Evolutionary conservation across 176 grass and related monocot genomes (phyloP), one percentile per base, ranked within the genome.

Genomic region (Paspalum vaginatum): DNA sequence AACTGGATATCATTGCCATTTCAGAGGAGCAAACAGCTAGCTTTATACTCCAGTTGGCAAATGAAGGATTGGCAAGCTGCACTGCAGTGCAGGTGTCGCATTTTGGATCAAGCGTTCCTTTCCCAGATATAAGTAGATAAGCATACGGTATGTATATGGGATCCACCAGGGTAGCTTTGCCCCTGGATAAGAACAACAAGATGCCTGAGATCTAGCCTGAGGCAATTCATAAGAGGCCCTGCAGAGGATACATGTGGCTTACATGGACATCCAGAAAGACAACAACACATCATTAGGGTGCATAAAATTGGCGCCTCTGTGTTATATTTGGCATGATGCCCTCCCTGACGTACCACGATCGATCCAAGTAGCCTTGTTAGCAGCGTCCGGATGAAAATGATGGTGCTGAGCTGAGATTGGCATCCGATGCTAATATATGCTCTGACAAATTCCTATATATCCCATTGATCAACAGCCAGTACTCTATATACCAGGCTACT

Each of bases 11-110:
- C 6, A 21, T 17, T 27, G 68, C 68, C 45, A 22, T 68, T 22
- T 48, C 66, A 16, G 43, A 48, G 9, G 12, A 26, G 43, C 66
- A 16, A 10, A 11, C 40, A 21, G 4, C 0, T 0, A 7, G 42
- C 70, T 74, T 74, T 55, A 8, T 12, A n/a, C n/a, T n/a, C n/a
- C n/a, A 74, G 17, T 56, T 74, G 50, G 72, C 50, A 12, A 56
- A 8, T 1, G 17, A n/a, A 15, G 39, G 20, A 17, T 58, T 58
- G 53, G 37, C 52, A 48, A 48, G 43, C 67, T 70, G 43, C 67
- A n/a, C n/a, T n/a, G n/a, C n/a, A n/a, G 37, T 48, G 45, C 68
- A 9, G 72, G 18, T 57, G 72, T 75, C 72, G 8, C 72, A 14
- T 59, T 75, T 75, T 75, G 72, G 53, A 75, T 58, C 12, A 41